Conservation (phyloP, 169 alveolate genomes). For the Cryptosporidium parvum region DNA sequence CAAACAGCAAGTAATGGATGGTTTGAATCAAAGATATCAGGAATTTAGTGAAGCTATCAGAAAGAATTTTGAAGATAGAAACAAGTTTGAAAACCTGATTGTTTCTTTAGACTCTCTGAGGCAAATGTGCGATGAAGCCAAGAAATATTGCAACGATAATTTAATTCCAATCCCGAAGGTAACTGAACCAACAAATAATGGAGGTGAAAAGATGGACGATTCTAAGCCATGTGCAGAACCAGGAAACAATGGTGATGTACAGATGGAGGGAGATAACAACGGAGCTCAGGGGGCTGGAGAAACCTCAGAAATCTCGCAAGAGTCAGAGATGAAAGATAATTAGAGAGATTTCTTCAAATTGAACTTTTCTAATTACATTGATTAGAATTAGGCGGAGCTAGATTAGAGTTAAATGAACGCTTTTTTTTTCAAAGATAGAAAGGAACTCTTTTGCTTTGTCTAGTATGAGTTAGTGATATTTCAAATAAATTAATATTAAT, state of each 20-base stretch:
- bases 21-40: constrained; percentile 30
- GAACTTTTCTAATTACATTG: neutral
- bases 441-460: neutral
- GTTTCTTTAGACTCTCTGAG: constrained; percentile 46
- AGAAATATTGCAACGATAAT: constrained; percentile 46
- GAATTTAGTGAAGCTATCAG: constrained; percentile 38
- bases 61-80: constrained; percentile 54
- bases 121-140: constrained; percentile 42
- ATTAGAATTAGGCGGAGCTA: neutral
- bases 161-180: constrained; percentile 49
- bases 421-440: neutral
- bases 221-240: neutral
- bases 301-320: constrained; percentile 4
- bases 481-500: neutral
- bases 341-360: neutral
- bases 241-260: neutral
- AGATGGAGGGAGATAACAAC: neutral
- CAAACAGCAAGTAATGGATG: constrained; percentile 34
- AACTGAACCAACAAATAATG: neutral
- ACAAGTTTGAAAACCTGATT: constrained; percentile 24
- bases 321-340: neutral
- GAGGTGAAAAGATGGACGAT: constrained; percentile 1
- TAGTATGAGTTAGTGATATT: neutral
- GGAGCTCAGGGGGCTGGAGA: neutral
- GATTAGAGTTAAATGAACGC: neutral